Evolutionary conservation across 441 rosid genomes (phyloP).

Genomic region (Aquilaria agallochum): DNA sequence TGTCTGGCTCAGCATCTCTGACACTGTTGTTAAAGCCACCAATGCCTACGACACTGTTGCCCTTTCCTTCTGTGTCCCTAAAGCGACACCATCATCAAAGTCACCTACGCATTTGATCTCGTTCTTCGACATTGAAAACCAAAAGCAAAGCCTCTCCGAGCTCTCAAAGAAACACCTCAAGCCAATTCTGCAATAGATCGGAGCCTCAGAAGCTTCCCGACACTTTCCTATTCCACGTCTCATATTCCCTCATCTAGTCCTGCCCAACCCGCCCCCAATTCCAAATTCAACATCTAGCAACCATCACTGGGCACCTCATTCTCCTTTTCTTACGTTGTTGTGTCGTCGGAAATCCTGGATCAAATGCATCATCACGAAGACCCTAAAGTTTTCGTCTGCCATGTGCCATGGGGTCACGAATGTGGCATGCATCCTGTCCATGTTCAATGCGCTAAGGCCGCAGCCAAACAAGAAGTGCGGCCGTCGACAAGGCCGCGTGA

Average conservation of each 20-base stretch:
- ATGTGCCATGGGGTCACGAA: slow-evolving; percentile 71
- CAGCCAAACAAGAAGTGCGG: slow-evolving; percentile 76
- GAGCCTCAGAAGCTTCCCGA: slow-evolving; percentile 36
- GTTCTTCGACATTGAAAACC: too few species aligned
- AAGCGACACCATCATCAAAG: too few species aligned
- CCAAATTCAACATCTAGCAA: slow-evolving; percentile 41
- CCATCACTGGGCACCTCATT: slow-evolving; percentile 21
- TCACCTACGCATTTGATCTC: too few species aligned
- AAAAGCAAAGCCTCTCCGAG: slow-evolving; percentile 37
- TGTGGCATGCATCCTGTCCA: slow-evolving; percentile 69
- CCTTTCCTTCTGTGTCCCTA: too few species aligned
- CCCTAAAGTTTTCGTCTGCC: slow-evolving; percentile 61
- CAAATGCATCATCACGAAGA: slow-evolving; percentile 60
- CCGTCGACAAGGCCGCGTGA: slow-evolving; percentile 60
- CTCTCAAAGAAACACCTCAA: slow-evolving; percentile 45
- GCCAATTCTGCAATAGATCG: slow-evolving; percentile 35
- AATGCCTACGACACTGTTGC: too few species aligned
- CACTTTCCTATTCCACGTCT: slow-evolving; percentile 51
- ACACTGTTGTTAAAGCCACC: too few species aligned
- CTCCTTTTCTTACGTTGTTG: slow-evolving; percentile 30
- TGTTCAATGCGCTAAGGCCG: slow-evolving; percentile 77
- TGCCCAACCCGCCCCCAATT: slow-evolving; percentile 15
- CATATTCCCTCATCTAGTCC: slow-evolving; percentile 38
- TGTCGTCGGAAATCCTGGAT: slow-evolving; percentile 25
- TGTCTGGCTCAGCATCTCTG: too few species aligned